Conservation (phyloP, 1,284 basidiomycete species). For the Mrakiaceae sp. region DNA sequence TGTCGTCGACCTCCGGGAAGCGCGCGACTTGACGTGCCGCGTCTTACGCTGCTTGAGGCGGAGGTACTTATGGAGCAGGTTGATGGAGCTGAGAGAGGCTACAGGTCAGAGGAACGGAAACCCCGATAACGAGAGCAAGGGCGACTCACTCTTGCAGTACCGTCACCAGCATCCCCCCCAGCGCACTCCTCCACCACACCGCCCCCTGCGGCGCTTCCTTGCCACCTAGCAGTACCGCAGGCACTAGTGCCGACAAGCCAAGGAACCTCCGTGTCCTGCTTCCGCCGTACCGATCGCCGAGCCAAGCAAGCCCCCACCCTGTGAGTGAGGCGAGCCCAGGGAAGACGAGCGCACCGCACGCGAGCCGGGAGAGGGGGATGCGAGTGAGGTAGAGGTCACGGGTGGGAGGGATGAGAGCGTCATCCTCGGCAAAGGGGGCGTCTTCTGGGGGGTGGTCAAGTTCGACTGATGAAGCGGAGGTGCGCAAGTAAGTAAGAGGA, state of each 20-base stretch:
- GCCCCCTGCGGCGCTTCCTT: neutral
- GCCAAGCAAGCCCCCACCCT: neutral
- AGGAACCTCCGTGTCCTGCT: neutral
- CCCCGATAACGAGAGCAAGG: neutral
- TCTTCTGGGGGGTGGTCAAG: neutral
- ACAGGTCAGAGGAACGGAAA: neutral
- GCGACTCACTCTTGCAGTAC: neutral
- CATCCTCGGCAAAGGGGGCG: neutral
- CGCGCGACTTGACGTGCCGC: neutral
- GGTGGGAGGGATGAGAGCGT: neutral
- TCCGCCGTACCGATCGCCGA: neutral
- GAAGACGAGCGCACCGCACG: neutral
- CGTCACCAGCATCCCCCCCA: neutral
- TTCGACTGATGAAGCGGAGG: neutral
- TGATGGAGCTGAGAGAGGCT: neutral
- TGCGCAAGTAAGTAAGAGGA: neutral
- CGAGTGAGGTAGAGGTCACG: constrained; percentile 1
- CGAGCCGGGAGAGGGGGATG: neutral
- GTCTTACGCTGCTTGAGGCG: neutral
- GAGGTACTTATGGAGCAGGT: neutral
- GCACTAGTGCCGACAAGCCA: neutral
- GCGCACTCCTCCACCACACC: constrained; percentile 1
- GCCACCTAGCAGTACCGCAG: neutral
- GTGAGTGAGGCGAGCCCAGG: neutral
- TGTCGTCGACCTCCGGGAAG: no score